Evolutionary conservation across 2,329 filamentous ascomycete genomes (phyloP).

Genomic region (Penicillium sp.): DNA sequence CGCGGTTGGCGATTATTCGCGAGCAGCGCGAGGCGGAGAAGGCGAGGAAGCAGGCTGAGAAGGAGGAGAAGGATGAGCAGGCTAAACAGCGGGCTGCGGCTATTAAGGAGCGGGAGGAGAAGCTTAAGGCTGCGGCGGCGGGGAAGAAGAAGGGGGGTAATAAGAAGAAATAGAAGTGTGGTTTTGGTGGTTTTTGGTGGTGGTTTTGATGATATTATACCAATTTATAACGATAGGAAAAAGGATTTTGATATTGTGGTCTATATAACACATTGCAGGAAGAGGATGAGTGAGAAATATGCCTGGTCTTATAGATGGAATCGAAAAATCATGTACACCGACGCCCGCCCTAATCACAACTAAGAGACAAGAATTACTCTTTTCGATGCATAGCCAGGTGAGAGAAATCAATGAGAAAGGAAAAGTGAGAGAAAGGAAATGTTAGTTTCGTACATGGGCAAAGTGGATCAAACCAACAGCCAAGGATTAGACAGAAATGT

Average conservation of each 20-base stretch:
- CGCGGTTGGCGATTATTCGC: slow-evolving; percentile 77
- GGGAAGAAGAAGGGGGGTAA: slow-evolving; percentile 40
- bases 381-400: slow-evolving; percentile 14
- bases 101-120: slow-evolving; percentile 42
- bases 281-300: slow-evolving; percentile 1
- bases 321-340: slow-evolving; percentile 30
- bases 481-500: too few relatives aligned
- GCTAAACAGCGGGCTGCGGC: slow-evolving; percentile 42
- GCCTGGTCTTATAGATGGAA: slow-evolving; percentile 13
- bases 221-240: too few relatives aligned
- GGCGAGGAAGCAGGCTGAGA: slow-evolving; percentile 78
- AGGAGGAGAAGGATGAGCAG: slow-evolving; percentile 53
- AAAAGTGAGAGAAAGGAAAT: slow-evolving; percentile 9
- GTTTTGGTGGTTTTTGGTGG: neutral
- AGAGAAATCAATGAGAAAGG: slow-evolving; percentile 10
- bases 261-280: slow-evolving; percentile 11
- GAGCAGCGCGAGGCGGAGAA: slow-evolving; percentile 86
- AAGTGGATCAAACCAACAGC: too few relatives aligned
- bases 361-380: slow-evolving; percentile 13
- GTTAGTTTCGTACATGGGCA: slow-evolving; percentile 21
- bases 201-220: neutral
- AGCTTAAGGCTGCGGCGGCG: slow-evolving; percentile 43
- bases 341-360: slow-evolving; percentile 23
- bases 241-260: slow-evolving; percentile 5
- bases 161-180: slow-evolving; percentile 32